Conservation (phyloP, 2,329 filamentous ascomycete genomes). For the Colletotrichum zoysiae region DNA sequence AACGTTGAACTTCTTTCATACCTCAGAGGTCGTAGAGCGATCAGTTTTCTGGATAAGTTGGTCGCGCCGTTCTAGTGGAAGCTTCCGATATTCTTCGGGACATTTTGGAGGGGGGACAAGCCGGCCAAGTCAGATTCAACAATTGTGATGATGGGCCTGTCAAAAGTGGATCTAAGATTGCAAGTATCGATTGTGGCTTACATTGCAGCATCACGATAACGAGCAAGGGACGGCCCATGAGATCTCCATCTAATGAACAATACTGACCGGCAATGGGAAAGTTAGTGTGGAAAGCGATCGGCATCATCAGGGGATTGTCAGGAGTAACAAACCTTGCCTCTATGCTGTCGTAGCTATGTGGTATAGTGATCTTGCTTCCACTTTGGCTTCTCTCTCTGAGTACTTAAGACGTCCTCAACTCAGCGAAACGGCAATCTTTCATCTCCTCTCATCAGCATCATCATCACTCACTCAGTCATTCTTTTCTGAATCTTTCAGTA, state of each 20-base stretch:
- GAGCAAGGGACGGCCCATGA: background rate
- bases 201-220: background rate
- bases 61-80: no score
- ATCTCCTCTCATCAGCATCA: slow-evolving; percentile 26
- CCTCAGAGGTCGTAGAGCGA: no score
- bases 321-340: background rate
- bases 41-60: no score
- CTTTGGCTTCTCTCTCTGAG: background rate
- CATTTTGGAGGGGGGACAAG: background rate
- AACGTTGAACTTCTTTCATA: no score
- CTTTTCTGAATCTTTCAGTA: slow-evolving; percentile 20
- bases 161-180: no score
- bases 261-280: slow-evolving; percentile 15
- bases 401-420: slow-evolving; percentile 25
- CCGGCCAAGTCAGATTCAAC: background rate
- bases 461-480: slow-evolving; percentile 37
- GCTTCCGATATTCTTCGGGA: no score
- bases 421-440: background rate
- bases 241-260: slow-evolving; percentile 1
- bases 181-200: no score
- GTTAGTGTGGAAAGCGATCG: slow-evolving; percentile 8
- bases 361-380: background rate
- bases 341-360: background rate
- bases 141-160: no score
- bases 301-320: background rate